phyloP scores from a whole-genome alignment of 2,329 filamentous ascomycete species.

The Diaporthe vaccinii region DNA sequence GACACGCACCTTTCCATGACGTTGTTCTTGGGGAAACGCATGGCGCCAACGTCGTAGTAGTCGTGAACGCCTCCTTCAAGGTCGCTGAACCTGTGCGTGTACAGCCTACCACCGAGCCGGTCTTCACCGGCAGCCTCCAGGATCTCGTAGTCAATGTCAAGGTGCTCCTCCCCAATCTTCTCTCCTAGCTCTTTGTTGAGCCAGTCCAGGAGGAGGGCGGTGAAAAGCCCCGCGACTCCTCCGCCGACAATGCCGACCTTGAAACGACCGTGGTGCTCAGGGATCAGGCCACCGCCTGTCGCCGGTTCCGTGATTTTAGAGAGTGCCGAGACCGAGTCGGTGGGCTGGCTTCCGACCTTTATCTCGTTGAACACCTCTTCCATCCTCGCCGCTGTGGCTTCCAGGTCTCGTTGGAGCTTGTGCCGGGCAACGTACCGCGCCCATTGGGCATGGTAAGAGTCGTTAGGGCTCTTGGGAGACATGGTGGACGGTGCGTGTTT shows the following conservation, averaged over 20 bases:
- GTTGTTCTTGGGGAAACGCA: neutral
- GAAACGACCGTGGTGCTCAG: neutral
- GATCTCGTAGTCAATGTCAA: conserved; percentile 7
- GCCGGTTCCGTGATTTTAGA: neutral
- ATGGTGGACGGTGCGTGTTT: neutral
- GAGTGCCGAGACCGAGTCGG: neutral
- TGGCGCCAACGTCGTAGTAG: conserved; percentile 2
- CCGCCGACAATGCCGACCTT: neutral
- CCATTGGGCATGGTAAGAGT: neutral
- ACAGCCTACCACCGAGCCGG: neutral
- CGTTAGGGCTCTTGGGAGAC: neutral
- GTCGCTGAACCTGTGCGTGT: neutral
- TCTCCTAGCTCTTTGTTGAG: neutral
- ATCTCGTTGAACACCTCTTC: neutral
- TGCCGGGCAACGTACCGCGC: neutral
- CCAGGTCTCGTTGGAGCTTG: neutral
- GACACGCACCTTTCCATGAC: neutral
- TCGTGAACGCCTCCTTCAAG: neutral
- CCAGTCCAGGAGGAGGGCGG: conserved; percentile 3
- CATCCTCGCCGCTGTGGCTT: neutral
- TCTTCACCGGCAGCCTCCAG: neutral
- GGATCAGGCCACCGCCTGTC: neutral
- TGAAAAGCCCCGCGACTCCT: neutral
- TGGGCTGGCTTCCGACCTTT: neutral
- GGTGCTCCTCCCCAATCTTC: neutral